These are phyloP conservation scores for Naganishia albida DNA, from an alignment of 1,284 basidiomycete genomes.

Conservation along the genomic window DNA sequence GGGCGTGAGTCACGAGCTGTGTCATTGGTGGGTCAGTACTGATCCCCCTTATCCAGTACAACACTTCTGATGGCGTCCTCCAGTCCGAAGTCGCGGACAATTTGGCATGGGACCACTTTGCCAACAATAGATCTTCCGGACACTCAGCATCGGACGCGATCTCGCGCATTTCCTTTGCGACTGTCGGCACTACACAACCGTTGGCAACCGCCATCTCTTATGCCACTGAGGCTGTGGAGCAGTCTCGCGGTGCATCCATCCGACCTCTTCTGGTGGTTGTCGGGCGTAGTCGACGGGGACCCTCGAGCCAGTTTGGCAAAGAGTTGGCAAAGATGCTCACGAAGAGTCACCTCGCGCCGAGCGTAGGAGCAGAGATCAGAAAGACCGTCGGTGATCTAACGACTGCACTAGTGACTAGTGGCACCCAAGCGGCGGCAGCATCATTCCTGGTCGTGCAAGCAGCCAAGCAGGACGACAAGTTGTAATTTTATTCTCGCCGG, in stretches of 20 bases:
- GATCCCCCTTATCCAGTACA: neutral
- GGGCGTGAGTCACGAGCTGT: neutral
- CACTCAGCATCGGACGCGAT: conserved; percentile 34
- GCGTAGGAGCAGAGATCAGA: conserved; percentile 64
- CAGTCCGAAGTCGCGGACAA: conserved; percentile 55
- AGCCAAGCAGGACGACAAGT: conserved; percentile 36
- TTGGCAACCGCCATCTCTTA: conserved; percentile 61
- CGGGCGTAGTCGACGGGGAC: conserved; percentile 70
- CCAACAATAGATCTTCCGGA: conserved; percentile 25
- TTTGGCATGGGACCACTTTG: conserved; percentile 52
- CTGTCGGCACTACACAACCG: conserved; percentile 58
- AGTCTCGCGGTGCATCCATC: conserved; percentile 38
- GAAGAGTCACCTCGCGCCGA: conserved; percentile 58
- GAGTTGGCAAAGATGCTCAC: conserved; percentile 69
- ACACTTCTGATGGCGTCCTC: conserved; percentile 16
- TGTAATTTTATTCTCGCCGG: neutral
- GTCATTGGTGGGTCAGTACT: neutral
- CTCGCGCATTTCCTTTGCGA: conserved; percentile 62
- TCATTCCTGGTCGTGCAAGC: conserved; percentile 73
- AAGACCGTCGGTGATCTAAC: conserved; percentile 82
- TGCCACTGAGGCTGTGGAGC: conserved; percentile 43
- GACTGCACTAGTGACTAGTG: conserved; percentile 67
- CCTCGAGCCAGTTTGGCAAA: conserved; percentile 53
- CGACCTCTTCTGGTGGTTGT: conserved; percentile 63
- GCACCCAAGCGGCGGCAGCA: conserved; percentile 55